Percentiles rank a stretch among this genome's conserved stretches.
Evolutionary conservation across 352 stramenopile genomes (phyloP).

Genomic region (Globisporangium heterothallicum): DNA sequence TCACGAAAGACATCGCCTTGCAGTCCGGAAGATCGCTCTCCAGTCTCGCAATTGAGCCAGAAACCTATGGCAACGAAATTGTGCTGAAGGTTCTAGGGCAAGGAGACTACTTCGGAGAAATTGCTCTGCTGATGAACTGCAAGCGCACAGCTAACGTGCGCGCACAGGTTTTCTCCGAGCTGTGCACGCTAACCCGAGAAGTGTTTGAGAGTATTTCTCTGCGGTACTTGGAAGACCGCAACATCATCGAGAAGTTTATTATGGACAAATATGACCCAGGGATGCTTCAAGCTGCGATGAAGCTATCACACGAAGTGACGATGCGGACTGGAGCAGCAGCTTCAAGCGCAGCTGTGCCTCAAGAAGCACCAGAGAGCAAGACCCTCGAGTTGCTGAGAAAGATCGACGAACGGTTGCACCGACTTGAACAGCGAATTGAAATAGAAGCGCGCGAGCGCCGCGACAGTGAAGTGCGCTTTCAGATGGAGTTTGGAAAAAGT

Average conservation of each 20-base stretch:
- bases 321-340: constrained; percentile 28
- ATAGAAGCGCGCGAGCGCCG: constrained; percentile 39
- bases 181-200: constrained; percentile 68
- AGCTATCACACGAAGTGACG: constrained; percentile 64
- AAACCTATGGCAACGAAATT: constrained; percentile 31
- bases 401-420: constrained; percentile 47
- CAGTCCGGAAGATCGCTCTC: constrained; percentile 5
- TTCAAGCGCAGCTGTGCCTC: neutral
- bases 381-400: constrained; percentile 29
- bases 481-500: constrained; percentile 19
- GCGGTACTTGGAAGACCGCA: constrained; percentile 71
- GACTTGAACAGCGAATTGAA: constrained; percentile 43
- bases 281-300: constrained; percentile 72
- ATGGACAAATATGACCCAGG: constrained; percentile 79
- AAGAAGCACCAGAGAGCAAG: constrained; percentile 14
- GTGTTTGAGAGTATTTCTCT: constrained; percentile 74
- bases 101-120: constrained; percentile 81
- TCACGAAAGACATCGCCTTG: constrained; percentile 56
- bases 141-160: constrained; percentile 78
- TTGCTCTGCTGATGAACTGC: constrained; percentile 79
- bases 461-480: constrained; percentile 41
- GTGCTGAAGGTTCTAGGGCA: constrained; percentile 63
- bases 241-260: constrained; percentile 82
- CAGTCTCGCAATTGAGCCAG: neutral
- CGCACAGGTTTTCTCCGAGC: constrained; percentile 62